phyloP scores from a whole-genome alignment of 345 rosid species.

The Kernera saxatilis region DNA sequence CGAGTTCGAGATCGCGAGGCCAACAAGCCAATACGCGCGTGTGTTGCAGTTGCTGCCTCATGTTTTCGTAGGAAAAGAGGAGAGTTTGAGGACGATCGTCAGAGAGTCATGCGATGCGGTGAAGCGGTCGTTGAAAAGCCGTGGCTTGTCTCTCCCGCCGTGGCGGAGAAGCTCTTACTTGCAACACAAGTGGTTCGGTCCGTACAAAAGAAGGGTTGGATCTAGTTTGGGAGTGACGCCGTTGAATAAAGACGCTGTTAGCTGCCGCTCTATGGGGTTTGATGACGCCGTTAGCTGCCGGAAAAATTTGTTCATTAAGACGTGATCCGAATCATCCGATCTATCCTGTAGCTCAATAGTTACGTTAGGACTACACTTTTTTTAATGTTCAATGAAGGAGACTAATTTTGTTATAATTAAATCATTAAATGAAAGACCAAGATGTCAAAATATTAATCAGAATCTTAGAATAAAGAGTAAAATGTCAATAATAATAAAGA shows the following conservation, averaged over 20 bases:
- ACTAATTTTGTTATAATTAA: neutral
- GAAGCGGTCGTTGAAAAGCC: slow-evolving; percentile 53
- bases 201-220: slow-evolving; percentile 53
- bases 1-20: slow-evolving; percentile 78
- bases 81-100: slow-evolving; percentile 56
- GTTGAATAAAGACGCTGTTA: slow-evolving; percentile 28
- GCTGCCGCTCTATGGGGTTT: slow-evolving; percentile 65
- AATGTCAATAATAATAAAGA: neutral
- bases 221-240: slow-evolving; percentile 15
- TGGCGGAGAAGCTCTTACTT: slow-evolving; percentile 85
- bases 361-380: neutral
- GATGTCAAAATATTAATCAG: neutral
- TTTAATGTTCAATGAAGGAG: neutral
- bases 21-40: slow-evolving; percentile 48
- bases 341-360: neutral
- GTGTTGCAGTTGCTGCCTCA: slow-evolving; percentile 43
- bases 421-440: neutral
- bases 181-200: slow-evolving; percentile 81
- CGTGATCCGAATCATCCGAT: slow-evolving; percentile 37
- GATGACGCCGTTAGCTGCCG: slow-evolving; percentile 40
- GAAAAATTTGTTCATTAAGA: slow-evolving; percentile 42
- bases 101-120: slow-evolving; percentile 47
- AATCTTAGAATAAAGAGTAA: neutral
- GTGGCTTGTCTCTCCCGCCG: slow-evolving; percentile 64
- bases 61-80: slow-evolving; percentile 53